phyloP scores from a whole-genome alignment of 2,329 filamentous ascomycete genomes.

The Lojkania enalia region DNA sequence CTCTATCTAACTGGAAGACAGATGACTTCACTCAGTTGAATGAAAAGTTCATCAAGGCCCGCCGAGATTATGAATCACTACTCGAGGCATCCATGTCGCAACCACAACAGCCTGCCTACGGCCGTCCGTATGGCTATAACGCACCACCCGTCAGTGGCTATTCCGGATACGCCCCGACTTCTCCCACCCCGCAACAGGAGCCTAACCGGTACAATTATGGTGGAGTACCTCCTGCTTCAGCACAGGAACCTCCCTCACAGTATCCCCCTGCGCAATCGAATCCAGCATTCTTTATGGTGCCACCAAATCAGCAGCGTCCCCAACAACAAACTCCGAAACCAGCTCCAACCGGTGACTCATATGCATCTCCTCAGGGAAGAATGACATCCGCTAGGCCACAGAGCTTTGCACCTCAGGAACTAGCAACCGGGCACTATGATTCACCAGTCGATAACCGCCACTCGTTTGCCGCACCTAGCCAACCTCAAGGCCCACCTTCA shows the following conservation, averaged over 20 bases:
- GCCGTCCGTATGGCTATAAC: slow-evolving; percentile 59
- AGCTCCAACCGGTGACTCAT: slow-evolving; percentile 38
- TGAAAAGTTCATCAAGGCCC: slow-evolving; percentile 99
- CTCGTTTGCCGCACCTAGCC: slow-evolving; percentile 37
- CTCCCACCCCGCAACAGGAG: slow-evolving; percentile 40
- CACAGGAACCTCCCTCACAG: slow-evolving; percentile 40
- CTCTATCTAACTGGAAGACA: slow-evolving; percentile 43
- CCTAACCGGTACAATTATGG: slow-evolving; percentile 33
- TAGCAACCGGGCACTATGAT: slow-evolving; percentile 52
- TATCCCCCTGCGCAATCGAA: slow-evolving; percentile 44
- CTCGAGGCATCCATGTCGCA: slow-evolving; percentile 96
- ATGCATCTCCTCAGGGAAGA: slow-evolving; percentile 44
- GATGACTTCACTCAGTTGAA: slow-evolving; percentile 98
- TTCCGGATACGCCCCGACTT: slow-evolving; percentile 39
- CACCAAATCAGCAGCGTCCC: slow-evolving; percentile 33
- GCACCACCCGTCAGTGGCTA: slow-evolving; percentile 32
- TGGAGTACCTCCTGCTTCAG: slow-evolving; percentile 31
- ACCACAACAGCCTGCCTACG: slow-evolving; percentile 77
- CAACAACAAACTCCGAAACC: slow-evolving; percentile 39
- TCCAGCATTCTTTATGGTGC: slow-evolving; percentile 46
- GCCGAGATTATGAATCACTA: slow-evolving; percentile 93
- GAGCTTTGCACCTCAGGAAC: slow-evolving; percentile 51
- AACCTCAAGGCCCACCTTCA: slow-evolving; percentile 30
- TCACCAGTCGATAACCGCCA: slow-evolving; percentile 52
- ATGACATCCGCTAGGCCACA: slow-evolving; percentile 40